Evolutionary conservation across 768 basidiomycete genomes (phyloP).

Genomic region (Pisolithus sp.): DNA sequence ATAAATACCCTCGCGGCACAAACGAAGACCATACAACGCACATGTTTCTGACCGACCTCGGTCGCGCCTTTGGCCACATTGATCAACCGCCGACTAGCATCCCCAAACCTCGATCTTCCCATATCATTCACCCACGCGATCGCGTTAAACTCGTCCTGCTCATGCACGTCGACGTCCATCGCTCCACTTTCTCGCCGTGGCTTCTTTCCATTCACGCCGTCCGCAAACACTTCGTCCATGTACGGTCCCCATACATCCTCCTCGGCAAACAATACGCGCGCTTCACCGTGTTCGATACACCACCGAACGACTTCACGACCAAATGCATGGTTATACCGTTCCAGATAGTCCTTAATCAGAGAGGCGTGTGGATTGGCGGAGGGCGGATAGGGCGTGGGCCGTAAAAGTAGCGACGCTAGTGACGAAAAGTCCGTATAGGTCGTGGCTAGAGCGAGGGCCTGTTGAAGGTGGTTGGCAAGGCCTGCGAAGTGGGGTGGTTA

Average conservation of each 20-base stretch:
- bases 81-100: conserved; percentile 59
- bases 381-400: conserved; percentile 55
- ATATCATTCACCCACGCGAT: conserved; percentile 90
- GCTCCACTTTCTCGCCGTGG: conserved; percentile 25
- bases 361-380: conserved; percentile 56
- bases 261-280: conserved; percentile 76
- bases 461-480: conserved; percentile 52
- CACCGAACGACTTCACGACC: conserved; percentile 86
- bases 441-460: conserved; percentile 82
- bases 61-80: conserved; percentile 50
- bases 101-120: conserved; percentile 56
- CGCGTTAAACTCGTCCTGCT: conserved; percentile 39
- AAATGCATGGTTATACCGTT: conserved; percentile 76
- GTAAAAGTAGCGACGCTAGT: conserved; percentile 79
- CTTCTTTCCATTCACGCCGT: conserved; percentile 14
- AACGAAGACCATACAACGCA: conserved; percentile 25
- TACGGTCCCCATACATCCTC: conserved; percentile 55
- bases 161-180: conserved; percentile 23
- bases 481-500: conserved; percentile 37
- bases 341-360: conserved; percentile 66
- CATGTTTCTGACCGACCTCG: conserved; percentile 71
- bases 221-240: conserved; percentile 64
- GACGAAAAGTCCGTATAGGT: conserved; percentile 80
- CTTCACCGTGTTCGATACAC: conserved; percentile 87
- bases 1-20: conserved; percentile 1